Percentiles rank a stretch among this genome's conserved stretches.
Evolutionary conservation across 208 protist genomes (phyloP).

Genomic region (Trypanosoma mega): DNA sequence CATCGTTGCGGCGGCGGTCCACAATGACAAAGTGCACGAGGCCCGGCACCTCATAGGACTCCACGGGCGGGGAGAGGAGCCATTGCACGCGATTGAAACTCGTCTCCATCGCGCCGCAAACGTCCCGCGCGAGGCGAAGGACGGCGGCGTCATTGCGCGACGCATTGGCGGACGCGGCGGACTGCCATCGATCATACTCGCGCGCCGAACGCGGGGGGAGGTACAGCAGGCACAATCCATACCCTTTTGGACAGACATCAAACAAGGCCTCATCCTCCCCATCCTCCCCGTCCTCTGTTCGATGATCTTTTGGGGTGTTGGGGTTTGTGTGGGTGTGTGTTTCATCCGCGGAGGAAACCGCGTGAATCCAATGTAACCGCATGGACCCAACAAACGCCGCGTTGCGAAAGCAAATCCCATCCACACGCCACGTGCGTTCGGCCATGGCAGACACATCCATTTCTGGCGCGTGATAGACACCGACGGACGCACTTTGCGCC

Average conservation of each 20-base stretch:
- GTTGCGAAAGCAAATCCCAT: slow-evolving; percentile 23
- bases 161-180: not conserved
- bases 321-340: too few species aligned
- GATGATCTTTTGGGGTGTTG: not conserved
- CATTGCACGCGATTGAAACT: slow-evolving; percentile 23
- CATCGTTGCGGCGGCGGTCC: slow-evolving; percentile 12
- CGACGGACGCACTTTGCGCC: not conserved
- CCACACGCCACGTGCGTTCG: slow-evolving; percentile 5
- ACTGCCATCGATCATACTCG: slow-evolving; percentile 1
- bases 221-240: slow-evolving; percentile 21
- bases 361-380: slow-evolving; percentile 17
- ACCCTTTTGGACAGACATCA: slow-evolving; percentile 11
- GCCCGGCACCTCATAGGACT: slow-evolving; percentile 23
- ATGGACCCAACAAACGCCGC: slow-evolving; percentile 12
- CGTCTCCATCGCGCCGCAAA: slow-evolving; percentile 16
- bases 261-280: slow-evolving; percentile 5
- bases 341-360: too few species aligned
- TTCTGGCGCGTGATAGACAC: slow-evolving; percentile 12
- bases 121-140: slow-evolving; percentile 3
- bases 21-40: slow-evolving; percentile 23
- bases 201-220: slow-evolving; percentile 11
- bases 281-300: not conserved
- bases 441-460: slow-evolving; percentile 11
- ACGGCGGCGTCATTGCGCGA: not conserved
- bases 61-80: slow-evolving; percentile 22